Evolutionary conservation across 805 yeast genomes (phyloP).

Genomic region (Saccharomycopsis sp.): DNA sequence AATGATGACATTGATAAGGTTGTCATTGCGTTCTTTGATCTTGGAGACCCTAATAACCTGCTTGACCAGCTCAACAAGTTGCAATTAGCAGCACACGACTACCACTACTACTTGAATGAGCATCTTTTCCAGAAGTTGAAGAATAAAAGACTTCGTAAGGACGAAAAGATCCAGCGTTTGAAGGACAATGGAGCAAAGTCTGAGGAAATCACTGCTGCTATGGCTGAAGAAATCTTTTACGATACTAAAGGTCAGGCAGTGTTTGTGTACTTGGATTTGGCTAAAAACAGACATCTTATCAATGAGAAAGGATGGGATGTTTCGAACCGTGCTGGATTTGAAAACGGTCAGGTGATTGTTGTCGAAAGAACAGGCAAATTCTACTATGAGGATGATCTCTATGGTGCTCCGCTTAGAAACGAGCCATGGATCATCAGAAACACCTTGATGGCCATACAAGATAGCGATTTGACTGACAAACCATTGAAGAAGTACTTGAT

Average conservation of each 20-base stretch:
- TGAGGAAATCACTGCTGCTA: constrained; percentile 38
- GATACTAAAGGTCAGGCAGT: constrained; percentile 38
- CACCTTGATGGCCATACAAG: constrained; percentile 34
- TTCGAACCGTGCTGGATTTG: constrained; percentile 36
- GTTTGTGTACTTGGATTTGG: constrained; percentile 46
- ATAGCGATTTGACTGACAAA: constrained; percentile 19
- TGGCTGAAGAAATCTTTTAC: constrained; percentile 44
- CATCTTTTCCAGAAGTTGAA: constrained; percentile 29
- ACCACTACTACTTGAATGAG: constrained; percentile 38
- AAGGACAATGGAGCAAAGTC: constrained; percentile 39
- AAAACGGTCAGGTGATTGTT: constrained; percentile 52
- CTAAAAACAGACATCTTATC: constrained; percentile 28
- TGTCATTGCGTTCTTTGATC: constrained; percentile 43
- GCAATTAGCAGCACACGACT: constrained; percentile 42
- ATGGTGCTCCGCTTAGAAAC: constrained; percentile 34
- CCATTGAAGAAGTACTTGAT: constrained; percentile 29
- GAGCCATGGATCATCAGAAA: constrained; percentile 31
- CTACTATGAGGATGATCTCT: constrained; percentile 30
- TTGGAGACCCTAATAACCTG: constrained; percentile 24
- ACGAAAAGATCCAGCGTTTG: constrained; percentile 36
- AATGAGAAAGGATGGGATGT: constrained; percentile 20
- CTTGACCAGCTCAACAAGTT: constrained; percentile 31
- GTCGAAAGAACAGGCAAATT: constrained; percentile 36
- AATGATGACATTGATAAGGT: constrained; percentile 37
- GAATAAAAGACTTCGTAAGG: constrained; percentile 37